Base-by-base conservation (phyloP, 23 red algal genomes). In the Gracilaria domingensis region DNA sequence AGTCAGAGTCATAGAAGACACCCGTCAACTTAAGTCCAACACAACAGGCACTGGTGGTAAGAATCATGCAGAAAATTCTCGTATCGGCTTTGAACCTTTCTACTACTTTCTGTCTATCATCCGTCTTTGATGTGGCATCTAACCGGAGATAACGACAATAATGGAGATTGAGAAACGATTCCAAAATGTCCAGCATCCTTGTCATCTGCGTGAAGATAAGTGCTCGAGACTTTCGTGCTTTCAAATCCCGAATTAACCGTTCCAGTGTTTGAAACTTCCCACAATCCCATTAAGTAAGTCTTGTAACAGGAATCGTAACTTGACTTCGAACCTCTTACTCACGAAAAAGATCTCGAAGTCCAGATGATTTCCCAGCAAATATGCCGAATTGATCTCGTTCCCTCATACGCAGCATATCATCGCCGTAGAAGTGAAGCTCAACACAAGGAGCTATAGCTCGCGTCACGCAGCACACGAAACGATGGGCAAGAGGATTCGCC, bases 191-290 rank as follows among this genome's bases (percentile, higher is more conserved):
- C 20, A 99, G 85, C 61, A 99, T 84, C n/a, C 86, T 90, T 21
- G 86, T 84, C 97, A 99, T 99, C 50, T 99, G 97, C 5, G 97
- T 94, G 72, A 99, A 99, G 58, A 96, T 96, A 23, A 99, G 72
- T 14, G 83, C 92, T 24, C 97, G 88, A 53, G 95, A 93, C n/a
- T 91, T 91, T 25, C 64, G 40, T 50, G 55, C 85, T 55, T 81
- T 76, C 60, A 99, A 65, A 49, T 91, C 50, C 3, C 81, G 59
- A 8, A 99, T 53, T 45, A 96, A 50, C 6, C 34, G 39, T 47
- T 90, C 93, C 17, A 99, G 55, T 39, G 80, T 84, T 66, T 96
- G 93, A 29, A 99, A 87, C 79, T 99, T 99, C 17, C 97, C 97
- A 71, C 97, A 98, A 58, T 98, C 95, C 95, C 91, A 98, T 44